These are phyloP conservation scores for Neoboletus subvelutipes DNA, from an alignment of 768 basidiomycete species.

Conservation along the genomic window DNA sequence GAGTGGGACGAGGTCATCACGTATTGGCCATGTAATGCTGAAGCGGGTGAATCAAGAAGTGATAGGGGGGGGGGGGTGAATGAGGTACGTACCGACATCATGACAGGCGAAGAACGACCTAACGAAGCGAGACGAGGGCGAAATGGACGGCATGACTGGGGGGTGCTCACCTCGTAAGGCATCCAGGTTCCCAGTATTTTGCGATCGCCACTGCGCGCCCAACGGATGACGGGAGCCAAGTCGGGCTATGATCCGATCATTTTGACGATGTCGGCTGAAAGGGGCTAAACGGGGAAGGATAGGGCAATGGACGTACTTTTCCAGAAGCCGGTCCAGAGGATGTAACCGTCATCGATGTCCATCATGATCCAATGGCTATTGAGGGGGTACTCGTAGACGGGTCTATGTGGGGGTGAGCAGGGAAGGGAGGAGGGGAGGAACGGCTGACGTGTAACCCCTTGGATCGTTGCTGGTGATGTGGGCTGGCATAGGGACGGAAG, in stretches of 20 bases:
- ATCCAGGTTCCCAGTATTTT: slow-evolving; percentile 96
- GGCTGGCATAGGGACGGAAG: slow-evolving; percentile 69
- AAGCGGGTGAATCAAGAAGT: slow-evolving; percentile 12
- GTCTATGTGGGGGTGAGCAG: slow-evolving; percentile 39
- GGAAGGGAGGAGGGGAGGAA: neutral
- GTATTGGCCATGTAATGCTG: slow-evolving; percentile 87
- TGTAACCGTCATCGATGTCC: slow-evolving; percentile 91
- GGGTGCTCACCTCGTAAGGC: slow-evolving; percentile 72
- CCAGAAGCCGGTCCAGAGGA: slow-evolving; percentile 93
- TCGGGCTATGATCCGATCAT: slow-evolving; percentile 92
- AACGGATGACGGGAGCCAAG: slow-evolving; percentile 75
- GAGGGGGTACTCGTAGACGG: slow-evolving; percentile 87
- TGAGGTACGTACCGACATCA: slow-evolving; percentile 62
- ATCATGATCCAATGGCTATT: slow-evolving; percentile 95
- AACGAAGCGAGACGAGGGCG: slow-evolving; percentile 25
- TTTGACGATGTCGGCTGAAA: slow-evolving; percentile 83
- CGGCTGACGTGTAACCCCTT: slow-evolving; percentile 78
- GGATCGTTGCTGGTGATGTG: slow-evolving; percentile 85
- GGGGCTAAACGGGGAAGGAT: slow-evolving; percentile 19
- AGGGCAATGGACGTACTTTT: slow-evolving; percentile 56
- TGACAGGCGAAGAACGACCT: slow-evolving; percentile 79
- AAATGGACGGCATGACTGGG: slow-evolving; percentile 8
- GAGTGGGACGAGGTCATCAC: slow-evolving; percentile 78
- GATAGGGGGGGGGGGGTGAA: slow-evolving; percentile 10
- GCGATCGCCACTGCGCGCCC: slow-evolving; percentile 84